Evolutionary conservation across 2,329 filamentous ascomycete genomes (phyloP).

Genomic region (Neurospora sp.): DNA sequence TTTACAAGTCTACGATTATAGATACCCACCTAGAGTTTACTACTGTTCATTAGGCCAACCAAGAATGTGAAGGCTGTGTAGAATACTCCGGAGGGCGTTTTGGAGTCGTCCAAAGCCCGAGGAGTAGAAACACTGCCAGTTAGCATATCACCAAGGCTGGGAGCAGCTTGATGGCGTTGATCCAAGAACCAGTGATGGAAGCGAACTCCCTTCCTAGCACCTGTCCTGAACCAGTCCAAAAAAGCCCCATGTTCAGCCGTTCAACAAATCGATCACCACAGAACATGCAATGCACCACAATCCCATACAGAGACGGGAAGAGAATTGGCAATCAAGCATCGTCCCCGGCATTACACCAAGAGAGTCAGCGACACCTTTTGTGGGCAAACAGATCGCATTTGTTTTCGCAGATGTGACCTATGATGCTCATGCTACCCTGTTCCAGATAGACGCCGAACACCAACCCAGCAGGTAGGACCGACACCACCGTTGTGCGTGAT

Average conservation of each 20-base stretch:
- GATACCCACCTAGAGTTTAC: background rate
- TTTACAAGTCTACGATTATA: background rate
- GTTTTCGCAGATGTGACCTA: slow-evolving; percentile 34
- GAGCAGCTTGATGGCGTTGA: background rate
- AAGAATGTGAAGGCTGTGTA: background rate
- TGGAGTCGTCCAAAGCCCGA: background rate
- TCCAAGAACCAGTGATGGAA: background rate
- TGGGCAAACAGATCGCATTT: slow-evolving; percentile 50
- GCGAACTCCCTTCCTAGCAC: background rate
- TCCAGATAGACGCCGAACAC: slow-evolving; percentile 43
- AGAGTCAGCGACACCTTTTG: slow-evolving; percentile 86
- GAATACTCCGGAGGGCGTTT: background rate
- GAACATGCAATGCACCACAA: slow-evolving; percentile 5
- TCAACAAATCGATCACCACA: background rate
- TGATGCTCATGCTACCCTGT: slow-evolving; percentile 42
- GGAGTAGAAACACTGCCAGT: background rate
- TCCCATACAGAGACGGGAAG: slow-evolving; percentile 4
- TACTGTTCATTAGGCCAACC: background rate
- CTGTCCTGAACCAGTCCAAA: background rate
- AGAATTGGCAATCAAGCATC: slow-evolving; percentile 87
- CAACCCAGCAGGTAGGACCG: background rate
- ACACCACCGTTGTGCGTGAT: background rate
- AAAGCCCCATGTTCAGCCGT: background rate
- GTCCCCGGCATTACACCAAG: slow-evolving; percentile 47
- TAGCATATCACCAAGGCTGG: background rate